These are phyloP conservation scores for Pichia occidentalis DNA, from an alignment of 805 yeast genomes.

Conservation along the genomic window DNA sequence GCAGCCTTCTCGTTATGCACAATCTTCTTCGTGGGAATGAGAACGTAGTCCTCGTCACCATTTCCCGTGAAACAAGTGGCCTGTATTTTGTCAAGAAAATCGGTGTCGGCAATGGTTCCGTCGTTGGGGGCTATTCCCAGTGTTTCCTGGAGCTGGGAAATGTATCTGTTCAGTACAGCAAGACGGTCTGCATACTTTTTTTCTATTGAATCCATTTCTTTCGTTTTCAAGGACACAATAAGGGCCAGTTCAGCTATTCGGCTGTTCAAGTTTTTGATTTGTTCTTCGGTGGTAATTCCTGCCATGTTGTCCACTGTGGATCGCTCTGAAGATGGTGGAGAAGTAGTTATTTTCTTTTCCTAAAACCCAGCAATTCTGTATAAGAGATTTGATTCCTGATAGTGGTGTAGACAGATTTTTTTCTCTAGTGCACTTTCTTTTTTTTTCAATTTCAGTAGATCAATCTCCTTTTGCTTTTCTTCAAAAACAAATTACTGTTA, in stretches of 20 bases:
- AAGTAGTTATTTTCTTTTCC: too few species aligned
- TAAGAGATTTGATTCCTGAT: too few species aligned
- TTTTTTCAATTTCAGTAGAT: too few species aligned
- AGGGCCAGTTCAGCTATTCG: constrained; percentile 30
- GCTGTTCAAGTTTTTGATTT: constrained; percentile 18
- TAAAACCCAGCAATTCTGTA: too few species aligned
- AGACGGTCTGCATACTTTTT: constrained; percentile 19
- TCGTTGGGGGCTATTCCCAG: constrained; percentile 9
- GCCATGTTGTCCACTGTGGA: background rate
- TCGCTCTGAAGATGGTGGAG: background rate
- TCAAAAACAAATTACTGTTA: too few species aligned
- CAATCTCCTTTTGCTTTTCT: too few species aligned
- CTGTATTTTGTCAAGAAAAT: constrained; percentile 2
- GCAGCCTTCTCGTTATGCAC: too few species aligned
- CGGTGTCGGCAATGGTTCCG: constrained; percentile 5
- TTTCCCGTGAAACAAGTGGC: background rate
- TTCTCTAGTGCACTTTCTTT: too few species aligned
- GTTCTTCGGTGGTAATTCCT: constrained; percentile 7
- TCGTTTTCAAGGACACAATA: constrained; percentile 32
- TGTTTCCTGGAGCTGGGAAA: constrained; percentile 14
- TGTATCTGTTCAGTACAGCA: constrained; percentile 18
- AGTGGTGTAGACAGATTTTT: too few species aligned
- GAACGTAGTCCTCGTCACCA: constrained; percentile 14
- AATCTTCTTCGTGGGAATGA: constrained; percentile 20
- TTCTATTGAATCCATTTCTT: constrained; percentile 31